phyloP scores from a whole-genome alignment of 1,284 basidiomycete species.

The Leccinum cinnamomeum region DNA sequence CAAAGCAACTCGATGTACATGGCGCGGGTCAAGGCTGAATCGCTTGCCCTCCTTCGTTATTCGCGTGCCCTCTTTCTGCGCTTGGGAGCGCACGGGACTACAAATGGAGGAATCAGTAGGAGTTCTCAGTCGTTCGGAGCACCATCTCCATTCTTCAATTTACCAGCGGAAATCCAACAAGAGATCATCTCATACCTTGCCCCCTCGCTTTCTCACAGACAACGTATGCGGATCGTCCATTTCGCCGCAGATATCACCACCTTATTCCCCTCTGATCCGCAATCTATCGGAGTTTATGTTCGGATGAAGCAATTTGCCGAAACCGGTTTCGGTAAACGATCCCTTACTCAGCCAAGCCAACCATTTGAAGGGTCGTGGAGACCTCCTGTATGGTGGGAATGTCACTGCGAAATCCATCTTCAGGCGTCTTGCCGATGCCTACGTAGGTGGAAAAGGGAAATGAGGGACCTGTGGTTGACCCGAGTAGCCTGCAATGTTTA shows the following conservation, averaged over 20 bases:
- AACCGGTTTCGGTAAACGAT: slow-evolving; percentile 10
- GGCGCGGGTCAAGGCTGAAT: slow-evolving; percentile 45
- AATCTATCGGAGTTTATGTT: not conserved
- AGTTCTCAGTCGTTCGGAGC: slow-evolving; percentile 12
- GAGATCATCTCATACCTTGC: slow-evolving; percentile 60
- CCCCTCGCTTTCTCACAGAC: slow-evolving; percentile 55
- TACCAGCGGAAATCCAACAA: slow-evolving; percentile 64
- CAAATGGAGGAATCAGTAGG: not conserved
- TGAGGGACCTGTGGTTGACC: slow-evolving; percentile 34
- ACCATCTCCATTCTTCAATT: slow-evolving; percentile 35
- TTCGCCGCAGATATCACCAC: slow-evolving; percentile 55
- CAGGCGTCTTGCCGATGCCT: slow-evolving; percentile 22
- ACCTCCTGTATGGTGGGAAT: slow-evolving; percentile 36
- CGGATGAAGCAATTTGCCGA: slow-evolving; percentile 7
- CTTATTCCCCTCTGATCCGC: slow-evolving; percentile 42
- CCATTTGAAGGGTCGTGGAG: slow-evolving; percentile 32
- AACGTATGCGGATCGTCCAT: slow-evolving; percentile 54
- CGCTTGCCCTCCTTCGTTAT: slow-evolving; percentile 51
- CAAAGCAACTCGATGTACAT: slow-evolving; percentile 42
- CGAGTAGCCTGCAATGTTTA: slow-evolving; percentile 28
- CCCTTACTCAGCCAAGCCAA: not conserved
- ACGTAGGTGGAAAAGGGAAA: slow-evolving; percentile 32
- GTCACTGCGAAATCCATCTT: slow-evolving; percentile 18
- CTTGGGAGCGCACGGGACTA: slow-evolving; percentile 10
- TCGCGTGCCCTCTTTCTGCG: slow-evolving; percentile 51